Conservation (phyloP, 2,329 filamentous ascomycete species). For the Pseudogymnoascus pannorum region DNA sequence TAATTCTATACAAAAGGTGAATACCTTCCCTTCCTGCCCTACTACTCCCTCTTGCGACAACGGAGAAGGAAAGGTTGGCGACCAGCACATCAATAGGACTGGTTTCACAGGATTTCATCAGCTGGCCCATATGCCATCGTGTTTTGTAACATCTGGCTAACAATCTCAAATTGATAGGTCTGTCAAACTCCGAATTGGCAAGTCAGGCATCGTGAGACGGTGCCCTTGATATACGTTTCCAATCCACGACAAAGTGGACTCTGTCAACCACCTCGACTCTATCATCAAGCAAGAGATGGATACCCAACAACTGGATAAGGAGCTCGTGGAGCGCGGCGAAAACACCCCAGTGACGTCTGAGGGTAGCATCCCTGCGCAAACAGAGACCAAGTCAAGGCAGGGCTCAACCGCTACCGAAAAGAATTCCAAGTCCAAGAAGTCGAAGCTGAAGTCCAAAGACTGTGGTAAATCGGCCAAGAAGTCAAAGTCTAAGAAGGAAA, state of each 20-base stretch:
- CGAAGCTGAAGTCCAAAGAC: slow-evolving; percentile 19
- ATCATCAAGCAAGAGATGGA: background rate
- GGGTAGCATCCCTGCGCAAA: slow-evolving; percentile 16
- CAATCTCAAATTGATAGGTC: background rate
- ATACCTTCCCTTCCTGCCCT: background rate
- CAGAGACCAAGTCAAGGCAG: slow-evolving; percentile 22
- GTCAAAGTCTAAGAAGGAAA: slow-evolving; percentile 21
- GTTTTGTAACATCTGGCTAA: slow-evolving; percentile 7
- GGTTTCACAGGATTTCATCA: slow-evolving; percentile 4
- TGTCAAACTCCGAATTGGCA: background rate
- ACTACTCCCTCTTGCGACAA: background rate
- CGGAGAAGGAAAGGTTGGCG: background rate
- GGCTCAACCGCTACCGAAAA: slow-evolving; percentile 17
- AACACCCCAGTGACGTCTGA: slow-evolving; percentile 17
- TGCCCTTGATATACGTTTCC: background rate
- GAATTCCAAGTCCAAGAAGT: slow-evolving; percentile 18
- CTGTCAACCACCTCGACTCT: background rate
- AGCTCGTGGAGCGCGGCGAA: slow-evolving; percentile 21
- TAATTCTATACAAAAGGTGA: background rate
- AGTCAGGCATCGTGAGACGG: background rate
- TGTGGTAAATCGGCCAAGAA: slow-evolving; percentile 11
- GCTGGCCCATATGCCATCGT: background rate
- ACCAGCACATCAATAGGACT: background rate
- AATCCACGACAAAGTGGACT: background rate
- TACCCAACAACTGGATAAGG: slow-evolving; percentile 12